Base-by-base conservation (phyloP, 345 rosid genomes). In the Cardamine resedifolia region DNA sequence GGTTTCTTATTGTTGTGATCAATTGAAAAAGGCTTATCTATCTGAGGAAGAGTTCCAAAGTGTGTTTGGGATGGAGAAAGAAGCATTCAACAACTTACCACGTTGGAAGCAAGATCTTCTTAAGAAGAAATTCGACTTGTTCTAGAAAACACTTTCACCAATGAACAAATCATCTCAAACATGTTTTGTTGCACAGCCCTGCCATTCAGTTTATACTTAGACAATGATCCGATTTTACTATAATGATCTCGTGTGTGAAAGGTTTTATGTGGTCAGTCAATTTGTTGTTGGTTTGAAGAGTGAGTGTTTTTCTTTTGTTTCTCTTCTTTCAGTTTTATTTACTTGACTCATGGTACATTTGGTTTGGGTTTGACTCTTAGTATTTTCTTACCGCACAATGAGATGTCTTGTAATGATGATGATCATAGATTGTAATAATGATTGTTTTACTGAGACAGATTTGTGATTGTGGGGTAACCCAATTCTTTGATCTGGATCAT, bases 41-140 rank as follows among this genome's bases (percentile, higher is more conserved):
- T 82, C 95, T 3, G 90, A 82, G 4, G 94, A 90, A 69, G 99
- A 96, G 73, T 96, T 96, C 74, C 77, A 83, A 78, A 72, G 74
- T 26, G 78, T 92, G 52, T 84, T 96, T 27, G 91, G 97, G 44
- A 85, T 85, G 81, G 45, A 79, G 58, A 96, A 90, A 81, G 97
- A 83, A 73, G 87, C 80, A 69, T 96, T 96, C 73, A 83, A 85
- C 75, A 86, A 86, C 69, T 70, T 87, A 77, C 99, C 99, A 4
- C 87, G 83, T 74, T 96, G 99, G 99, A 96, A 96, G 86, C 97
- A 96, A 85, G 98, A 96, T 78, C 76, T 90, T 73, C 90, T 72
- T 67, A 96, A 96, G 88, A 92, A 80, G 87, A 89, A 92, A 72
- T 74, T 79, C 51, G 96, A 90, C 73, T 77, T 96, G 74, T 89